Conservation (phyloP, 2,329 filamentous ascomycete species). For the Apiospora arundinis region DNA sequence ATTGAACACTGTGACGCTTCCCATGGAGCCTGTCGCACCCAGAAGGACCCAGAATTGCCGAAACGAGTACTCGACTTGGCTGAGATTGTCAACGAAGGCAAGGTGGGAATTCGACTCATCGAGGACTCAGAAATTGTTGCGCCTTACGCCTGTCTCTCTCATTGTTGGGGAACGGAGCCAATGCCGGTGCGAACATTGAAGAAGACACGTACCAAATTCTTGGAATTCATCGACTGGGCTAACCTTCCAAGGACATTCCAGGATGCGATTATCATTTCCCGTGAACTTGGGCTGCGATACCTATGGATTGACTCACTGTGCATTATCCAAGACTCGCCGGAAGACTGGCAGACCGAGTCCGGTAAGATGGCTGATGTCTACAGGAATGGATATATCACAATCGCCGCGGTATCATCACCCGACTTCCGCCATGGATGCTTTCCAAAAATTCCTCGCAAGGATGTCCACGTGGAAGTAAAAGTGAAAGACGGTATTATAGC, state of each 20-base stretch:
- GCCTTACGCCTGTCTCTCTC: background rate
- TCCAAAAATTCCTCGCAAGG: fast-evolving
- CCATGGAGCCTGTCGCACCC: background rate
- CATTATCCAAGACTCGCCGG: background rate
- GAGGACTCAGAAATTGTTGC: background rate
- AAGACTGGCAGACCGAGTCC: background rate
- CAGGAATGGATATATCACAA: background rate
- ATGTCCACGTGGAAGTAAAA: background rate
- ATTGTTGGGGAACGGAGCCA: background rate
- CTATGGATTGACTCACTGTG: background rate
- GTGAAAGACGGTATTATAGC: background rate
- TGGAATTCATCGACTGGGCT: background rate
- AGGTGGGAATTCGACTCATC: background rate
- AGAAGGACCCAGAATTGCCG: background rate
- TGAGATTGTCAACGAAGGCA: background rate
- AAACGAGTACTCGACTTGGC: background rate
- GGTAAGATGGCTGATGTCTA: background rate
- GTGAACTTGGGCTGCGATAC: background rate
- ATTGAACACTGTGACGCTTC: background rate
- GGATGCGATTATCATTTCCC: background rate
- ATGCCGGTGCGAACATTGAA: background rate
- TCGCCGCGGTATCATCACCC: background rate
- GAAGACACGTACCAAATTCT: background rate
- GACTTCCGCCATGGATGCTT: background rate
- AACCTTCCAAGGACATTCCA: background rate